Base-by-base conservation (phyloP, 768 basidiomycete genomes). In the Russula sp. region DNA sequence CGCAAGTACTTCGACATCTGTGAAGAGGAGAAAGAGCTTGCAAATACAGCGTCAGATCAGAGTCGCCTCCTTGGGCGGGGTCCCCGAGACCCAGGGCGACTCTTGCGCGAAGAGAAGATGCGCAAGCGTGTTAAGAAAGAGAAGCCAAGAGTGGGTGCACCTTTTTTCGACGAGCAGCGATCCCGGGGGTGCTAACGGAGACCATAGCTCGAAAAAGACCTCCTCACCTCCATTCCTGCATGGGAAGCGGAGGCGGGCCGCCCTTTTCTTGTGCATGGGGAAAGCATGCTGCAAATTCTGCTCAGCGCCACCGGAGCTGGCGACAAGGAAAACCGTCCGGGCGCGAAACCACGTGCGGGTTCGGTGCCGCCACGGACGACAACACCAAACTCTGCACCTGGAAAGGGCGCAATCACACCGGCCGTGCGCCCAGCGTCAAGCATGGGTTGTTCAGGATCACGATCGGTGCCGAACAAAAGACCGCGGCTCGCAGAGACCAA, bases 61-160 rank as follows among this genome's bases (percentile, higher is more conserved):
- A 84, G 83, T 18, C 84, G 94, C 44, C 78, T 96, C 9, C 82
- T 90, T 5, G 92, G 92, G 18, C 82, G 91, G 71, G 92, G 91
- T 30, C 78, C 86, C 3, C 81, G 92, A 61, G 90, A 94, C 78
- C 89, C 93, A 6, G 93, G 93, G 7, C 79, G 92, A 22, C 75
- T 99, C 40, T 76, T 98, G 58, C 83, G 92, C 64, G 96, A 99
- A 75, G 96, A 98, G 79, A 97, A 97, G 81, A 93, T 96, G 88
- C 82, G 96, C 59, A 98, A 98, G 74, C 81, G 95, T 32, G 94
- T 99, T 16, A 81, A 81, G 62, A 90, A 92, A 73, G 89, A 96
- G 77, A 98, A 97, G 72, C 96, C 96, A 30, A 83, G 90, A 72
- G 96, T 97, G 72, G 67, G 87, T 77, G 55, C 57, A 26, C 48